Evolutionary conservation across 1,139 yeast genomes (phyloP).

Genomic region (Spathaspora sp.): DNA sequence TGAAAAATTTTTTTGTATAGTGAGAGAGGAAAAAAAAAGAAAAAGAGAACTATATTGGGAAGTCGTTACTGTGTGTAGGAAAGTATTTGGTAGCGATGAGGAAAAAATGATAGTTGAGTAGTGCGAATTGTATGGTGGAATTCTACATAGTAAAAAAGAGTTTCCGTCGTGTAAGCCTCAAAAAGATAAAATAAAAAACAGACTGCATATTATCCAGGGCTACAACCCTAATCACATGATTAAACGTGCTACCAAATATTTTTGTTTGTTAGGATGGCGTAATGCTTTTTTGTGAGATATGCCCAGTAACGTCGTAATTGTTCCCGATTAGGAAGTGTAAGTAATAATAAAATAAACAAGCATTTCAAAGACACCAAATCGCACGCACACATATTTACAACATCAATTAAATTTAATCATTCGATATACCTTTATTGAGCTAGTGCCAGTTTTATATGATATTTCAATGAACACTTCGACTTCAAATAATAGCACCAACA

Average conservation of each 20-base stretch:
- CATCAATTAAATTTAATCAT: not conserved
- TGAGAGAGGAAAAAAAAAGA: not conserved
- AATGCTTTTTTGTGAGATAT: not conserved
- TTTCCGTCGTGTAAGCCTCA: conserved; percentile 3
- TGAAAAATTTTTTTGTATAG: conserved; percentile 3
- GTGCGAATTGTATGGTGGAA: not conserved
- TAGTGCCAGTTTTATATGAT: not conserved
- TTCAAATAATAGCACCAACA: conserved; percentile 6
- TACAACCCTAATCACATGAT: conserved; percentile 2
- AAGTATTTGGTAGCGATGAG: not conserved
- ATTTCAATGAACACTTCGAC: conserved; percentile 4
- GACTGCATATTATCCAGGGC: not conserved
- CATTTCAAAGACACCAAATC: not conserved
- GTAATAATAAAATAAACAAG: not conserved
- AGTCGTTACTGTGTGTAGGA: no score
- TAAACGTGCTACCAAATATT: not conserved
- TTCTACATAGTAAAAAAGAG: not conserved
- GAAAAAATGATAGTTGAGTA: not conserved
- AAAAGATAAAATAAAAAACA: not conserved
- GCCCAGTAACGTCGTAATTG: conserved; percentile 1
- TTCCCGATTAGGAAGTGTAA: conserved; percentile 7
- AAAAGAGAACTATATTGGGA: not conserved
- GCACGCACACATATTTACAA: not conserved
- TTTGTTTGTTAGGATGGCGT: not conserved
- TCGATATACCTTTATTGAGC: conserved; percentile 12